Base-by-base conservation (phyloP, 179 eudicot species). In the Drosera spatulata region DNA sequence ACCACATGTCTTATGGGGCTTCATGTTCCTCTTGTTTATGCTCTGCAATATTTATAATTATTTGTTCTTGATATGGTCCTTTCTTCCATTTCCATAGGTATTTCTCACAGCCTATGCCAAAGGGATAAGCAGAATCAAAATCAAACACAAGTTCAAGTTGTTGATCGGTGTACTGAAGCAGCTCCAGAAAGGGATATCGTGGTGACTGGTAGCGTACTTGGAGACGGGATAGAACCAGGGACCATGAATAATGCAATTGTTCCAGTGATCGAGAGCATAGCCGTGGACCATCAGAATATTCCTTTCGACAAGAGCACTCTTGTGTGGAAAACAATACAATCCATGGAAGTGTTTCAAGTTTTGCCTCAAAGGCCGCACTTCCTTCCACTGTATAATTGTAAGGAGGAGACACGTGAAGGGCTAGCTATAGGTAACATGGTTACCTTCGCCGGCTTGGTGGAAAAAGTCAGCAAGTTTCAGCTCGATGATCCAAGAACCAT, bases 291-390 rank as follows among this genome's bases (percentile, higher is more conserved):
- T 56, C 51, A 54, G 15, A 68, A 44, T 50, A 72, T 85, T 71
- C 87, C 95, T 11, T 89, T 89, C 55, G 67, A 15, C 48, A 87
- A 81, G 71, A 81, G 48, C 71, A 76, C 81, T n/a, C 56, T 58
- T 42, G 61, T 87, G 33, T 90, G 97, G 97, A 58, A 68, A 62
- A 57, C 75, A 45, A 74, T 90, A 4, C 93, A 87, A 66, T 68
- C 84, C 55, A 76, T 82, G 87, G 93, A 90, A 59, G 80, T 77
- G 7, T 82, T 87, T 67, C 69, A 66, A 56, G 72, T 44, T 61
- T 53, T 83, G 41, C 97, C 97, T 50, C 97, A 90, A 60, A 80
- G 69, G 15, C 97, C 97, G 0, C 97, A 90, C 74, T 90, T 90
- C 68, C 66, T 50, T 3, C 82, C 97, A n/a, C 68, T 90, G 66